Evolutionary conservation across 148 eudicot species (phyloP), one percentile per base, ranked within the genome.

Genomic region (Tetragonia tetragonoides): DNA sequence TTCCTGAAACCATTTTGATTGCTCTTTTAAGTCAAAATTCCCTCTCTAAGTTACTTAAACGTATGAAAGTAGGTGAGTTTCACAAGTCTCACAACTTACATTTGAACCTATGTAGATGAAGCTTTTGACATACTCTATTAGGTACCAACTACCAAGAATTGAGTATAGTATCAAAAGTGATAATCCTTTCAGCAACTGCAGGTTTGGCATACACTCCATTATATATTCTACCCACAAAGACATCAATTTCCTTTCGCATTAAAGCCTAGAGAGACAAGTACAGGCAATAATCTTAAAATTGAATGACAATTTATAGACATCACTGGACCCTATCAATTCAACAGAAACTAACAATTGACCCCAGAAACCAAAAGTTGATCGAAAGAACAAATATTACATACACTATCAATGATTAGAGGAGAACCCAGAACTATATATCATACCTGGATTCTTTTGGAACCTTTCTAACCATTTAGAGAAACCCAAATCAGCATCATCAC

Each of bases 381-480:
- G 7, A 28, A 28, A 28, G 34, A 28, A 28, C 34, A 28, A 28
- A 28, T 0, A 28, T 28, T 28, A 28, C 34, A 28, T 28, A 28
- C 34, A 28, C 34, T 28, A 56, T 47, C 16, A 53, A 51, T 20
- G 41, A 41, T 23, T 4, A 70, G 37, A 68, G 51, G 56, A 53
- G 77, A 81, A 68, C 6, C 44, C 37, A 82, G 21, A 53, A 11
- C 9, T 79, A 77, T 47, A 1, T 7, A 6, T 49, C 12, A 8
- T 81, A 93, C 99, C 99, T 87, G 97, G 97, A 76, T 88, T 87
- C 66, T 84, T 80, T 54, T 85, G 89, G 47, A 91, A 75, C 83
- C 78, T 84, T 37, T 88, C 90, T 76, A 95, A 75, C 97, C 97
- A 93, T 79, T 93, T 90, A 1, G 97, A 82, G 70, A 94, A 89